Evolutionary conservation across 495 filamentous ascomycete species (phyloP).

Genomic region (Annulohypoxylon maeteangense): DNA sequence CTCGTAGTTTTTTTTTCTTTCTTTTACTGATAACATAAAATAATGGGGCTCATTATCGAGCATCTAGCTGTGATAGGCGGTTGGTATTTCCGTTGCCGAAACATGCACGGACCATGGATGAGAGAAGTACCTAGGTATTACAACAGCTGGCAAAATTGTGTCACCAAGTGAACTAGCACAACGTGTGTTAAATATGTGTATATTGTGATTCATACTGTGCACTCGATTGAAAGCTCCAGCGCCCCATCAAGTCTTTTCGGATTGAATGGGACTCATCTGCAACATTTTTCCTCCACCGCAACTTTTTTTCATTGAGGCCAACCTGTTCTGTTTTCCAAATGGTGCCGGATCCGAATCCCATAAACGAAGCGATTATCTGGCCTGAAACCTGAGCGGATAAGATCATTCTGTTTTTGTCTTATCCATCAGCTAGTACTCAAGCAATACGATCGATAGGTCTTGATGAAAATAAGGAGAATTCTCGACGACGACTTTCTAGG

Average conservation of each 20-base stretch:
- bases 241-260: conserved; percentile 13
- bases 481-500: conserved; percentile 24
- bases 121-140: no score
- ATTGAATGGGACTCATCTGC: conserved; percentile 20
- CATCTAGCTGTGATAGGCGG: conserved; percentile 23
- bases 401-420: background rate
- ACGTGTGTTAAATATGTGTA: background rate
- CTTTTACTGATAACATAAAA: conserved; percentile 18
- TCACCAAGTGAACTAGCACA: background rate
- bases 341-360: background rate
- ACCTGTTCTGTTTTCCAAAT: conserved; percentile 20
- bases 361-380: background rate
- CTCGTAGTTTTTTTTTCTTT: conserved; percentile 32
- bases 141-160: background rate
- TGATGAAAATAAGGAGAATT: conserved; percentile 22
- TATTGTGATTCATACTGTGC: conserved; percentile 3
- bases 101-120: background rate
- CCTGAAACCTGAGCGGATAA: conserved; percentile 2
- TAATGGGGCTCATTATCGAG: background rate
- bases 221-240: background rate
- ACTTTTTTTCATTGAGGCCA: conserved; percentile 22
- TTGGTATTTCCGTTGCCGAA: conserved; percentile 34
- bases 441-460: background rate
- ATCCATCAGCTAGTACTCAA: background rate
- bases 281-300: conserved; percentile 30